Conservation (phyloP, 352 stramenopile genomes). For the Pythium vanterpoolii region DNA sequence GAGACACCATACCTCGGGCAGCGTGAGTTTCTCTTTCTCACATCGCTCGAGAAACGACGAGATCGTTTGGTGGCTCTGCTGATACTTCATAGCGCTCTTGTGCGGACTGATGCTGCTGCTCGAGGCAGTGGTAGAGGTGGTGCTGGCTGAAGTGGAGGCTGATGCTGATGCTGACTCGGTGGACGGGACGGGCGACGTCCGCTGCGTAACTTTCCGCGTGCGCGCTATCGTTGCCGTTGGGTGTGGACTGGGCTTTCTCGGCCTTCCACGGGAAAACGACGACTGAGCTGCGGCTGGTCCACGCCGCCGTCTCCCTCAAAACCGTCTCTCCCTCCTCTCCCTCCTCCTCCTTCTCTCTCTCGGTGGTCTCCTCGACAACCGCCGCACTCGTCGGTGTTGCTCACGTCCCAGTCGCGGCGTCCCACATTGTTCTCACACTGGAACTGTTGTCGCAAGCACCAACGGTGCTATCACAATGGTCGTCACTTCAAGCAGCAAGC, state of each 20-base stretch:
- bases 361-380: conserved; percentile 4
- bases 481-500: not conserved
- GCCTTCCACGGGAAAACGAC: conserved; percentile 3
- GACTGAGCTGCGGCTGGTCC: conserved; percentile 14
- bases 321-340: not conserved
- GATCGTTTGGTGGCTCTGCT: conserved; percentile 20
- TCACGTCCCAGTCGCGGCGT: conserved; percentile 15
- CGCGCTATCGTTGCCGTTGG: conserved; percentile 16
- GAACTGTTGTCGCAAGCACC: not conserved
- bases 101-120: not conserved
- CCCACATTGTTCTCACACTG: not conserved
- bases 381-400: not conserved
- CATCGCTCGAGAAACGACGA: conserved; percentile 35
- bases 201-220: conserved; percentile 9
- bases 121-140: not conserved
- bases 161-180: not conserved
- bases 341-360: not conserved
- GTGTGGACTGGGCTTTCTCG: conserved; percentile 7
- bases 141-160: not conserved
- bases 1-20: conserved; percentile 30
- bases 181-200: not conserved
- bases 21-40: conserved; percentile 34
- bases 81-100: conserved; percentile 26
- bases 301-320: not conserved
- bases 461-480: conserved; percentile 5